These are phyloP conservation scores for Gyrodon lividus DNA, from an alignment of 768 basidiomycete genomes.

Conservation along the genomic window DNA sequence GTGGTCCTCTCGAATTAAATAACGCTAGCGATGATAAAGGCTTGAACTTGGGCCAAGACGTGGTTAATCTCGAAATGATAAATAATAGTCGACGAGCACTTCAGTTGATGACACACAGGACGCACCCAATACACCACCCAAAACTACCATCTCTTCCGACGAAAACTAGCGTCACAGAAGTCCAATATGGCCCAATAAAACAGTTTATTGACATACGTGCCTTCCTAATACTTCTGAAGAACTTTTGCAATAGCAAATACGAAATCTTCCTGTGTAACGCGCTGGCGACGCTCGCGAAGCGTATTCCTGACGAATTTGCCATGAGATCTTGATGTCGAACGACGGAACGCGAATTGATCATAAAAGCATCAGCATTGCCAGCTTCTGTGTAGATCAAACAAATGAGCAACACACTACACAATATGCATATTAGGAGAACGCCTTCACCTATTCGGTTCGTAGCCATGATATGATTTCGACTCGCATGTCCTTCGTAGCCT, in stretches of 20 bases:
- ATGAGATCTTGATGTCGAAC: neutral
- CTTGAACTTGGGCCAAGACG: too few species aligned
- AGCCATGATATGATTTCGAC: slow-evolving; percentile 96
- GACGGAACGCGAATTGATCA: neutral
- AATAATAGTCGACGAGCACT: too few species aligned
- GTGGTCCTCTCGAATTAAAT: too few species aligned
- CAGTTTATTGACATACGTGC: slow-evolving; percentile 89
- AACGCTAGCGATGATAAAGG: too few species aligned
- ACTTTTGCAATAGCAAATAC: slow-evolving; percentile 98
- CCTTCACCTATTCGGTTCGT: slow-evolving; percentile 89
- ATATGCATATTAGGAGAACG: too few species aligned
- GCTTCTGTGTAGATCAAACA: slow-evolving; percentile 97
- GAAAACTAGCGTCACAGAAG: neutral
- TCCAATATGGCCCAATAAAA: slow-evolving; percentile 66
- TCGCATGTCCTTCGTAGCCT: slow-evolving; percentile 80
- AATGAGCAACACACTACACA: too few species aligned
- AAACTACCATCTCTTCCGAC: too few species aligned
- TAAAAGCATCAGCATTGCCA: slow-evolving; percentile 43
- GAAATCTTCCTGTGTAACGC: slow-evolving; percentile 98
- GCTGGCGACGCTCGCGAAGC: slow-evolving; percentile 89
- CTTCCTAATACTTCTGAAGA: slow-evolving; percentile 95
- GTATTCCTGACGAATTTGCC: slow-evolving; percentile 66
- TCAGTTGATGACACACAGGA: too few species aligned
- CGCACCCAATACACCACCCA: too few species aligned
- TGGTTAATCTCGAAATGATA: too few species aligned